Base-by-base conservation (phyloP, 331 rosid genomes). In the Ulmus americana region DNA sequence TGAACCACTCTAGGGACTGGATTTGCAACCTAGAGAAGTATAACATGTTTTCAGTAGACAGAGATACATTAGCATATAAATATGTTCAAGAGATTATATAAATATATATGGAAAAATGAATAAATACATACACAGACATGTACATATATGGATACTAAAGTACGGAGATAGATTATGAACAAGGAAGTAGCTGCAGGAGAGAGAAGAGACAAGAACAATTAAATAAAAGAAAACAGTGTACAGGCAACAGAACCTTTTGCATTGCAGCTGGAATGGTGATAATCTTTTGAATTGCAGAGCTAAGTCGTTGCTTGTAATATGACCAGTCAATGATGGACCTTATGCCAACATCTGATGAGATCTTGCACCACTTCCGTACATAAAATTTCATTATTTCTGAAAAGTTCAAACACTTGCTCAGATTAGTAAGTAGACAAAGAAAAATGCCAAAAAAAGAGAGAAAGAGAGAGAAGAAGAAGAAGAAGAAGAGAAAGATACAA, bases 181-280 rank as follows among this genome's bases (percentile, higher is more conserved):
- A 39, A 11, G 15, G 10, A 9, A 1, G 38, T 12, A 7, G 9
- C 15, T 22, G 20, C 0, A 4, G 9, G 15, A 7, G 10, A 35
- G 59, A 42, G 39, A 72, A 4, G 55, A 61, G 39, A 54, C 4
- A 70, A 28, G 35, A 28, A 28, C 35, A 28, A 28, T 28, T 28
- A 16, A 57, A 18, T 6, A 5, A 56, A 42, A 18, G 35, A 28
- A 8, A 53, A 14, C 35, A 59, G 14, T 41, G 22, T 66, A 72
- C 59, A 77, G 42, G 42, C 56, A 66, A 75, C 60, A 38, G 50
- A 76, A 92, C 98, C 97, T 92, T 89, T 81, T 92, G 98, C 97
- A 92, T 92, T 68, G 98, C 98, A 61, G 98, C 98, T 5, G 98
- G 98, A 85, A 92, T 92, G 57, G 97, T 92, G 63, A 92, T 67